These are phyloP conservation scores for Phytophthora colocasiae DNA, from an alignment of 352 stramenopile species.

Conservation along the genomic window DNA sequence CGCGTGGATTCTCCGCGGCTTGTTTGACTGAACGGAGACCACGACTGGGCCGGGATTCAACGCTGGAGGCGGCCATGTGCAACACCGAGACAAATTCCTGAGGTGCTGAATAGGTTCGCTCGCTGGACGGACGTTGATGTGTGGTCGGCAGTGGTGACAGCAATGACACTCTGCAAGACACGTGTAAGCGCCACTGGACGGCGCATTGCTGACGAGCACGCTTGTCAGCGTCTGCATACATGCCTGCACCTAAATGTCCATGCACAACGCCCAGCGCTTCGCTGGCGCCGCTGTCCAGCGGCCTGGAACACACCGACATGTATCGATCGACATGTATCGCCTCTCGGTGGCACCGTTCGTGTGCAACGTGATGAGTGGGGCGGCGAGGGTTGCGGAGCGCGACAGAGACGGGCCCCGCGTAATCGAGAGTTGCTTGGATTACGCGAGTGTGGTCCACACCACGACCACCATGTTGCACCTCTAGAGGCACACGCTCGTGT, in stretches of 20 bases:
- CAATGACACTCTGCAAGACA: background rate
- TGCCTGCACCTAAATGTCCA: background rate
- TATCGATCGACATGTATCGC: background rate
- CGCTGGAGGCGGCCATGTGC: constrained; percentile 3
- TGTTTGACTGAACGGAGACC: constrained; percentile 4
- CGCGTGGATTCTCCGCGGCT: constrained; percentile 8
- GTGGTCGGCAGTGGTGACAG: constrained; percentile 2
- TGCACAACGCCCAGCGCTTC: background rate
- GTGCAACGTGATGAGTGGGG: constrained; percentile 20
- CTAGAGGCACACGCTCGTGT: background rate
- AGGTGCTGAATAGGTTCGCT: constrained; percentile 26
- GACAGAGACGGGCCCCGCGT: constrained; percentile 1
- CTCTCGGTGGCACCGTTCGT: constrained; percentile 15
- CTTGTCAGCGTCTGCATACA: constrained; percentile 12
- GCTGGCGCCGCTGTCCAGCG: background rate
- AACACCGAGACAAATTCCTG: constrained; percentile 23
- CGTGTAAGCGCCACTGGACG: background rate
- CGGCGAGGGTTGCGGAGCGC: constrained; percentile 19
- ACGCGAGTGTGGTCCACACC: constrained; percentile 19
- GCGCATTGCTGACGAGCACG: constrained; percentile 3
- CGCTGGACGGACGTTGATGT: background rate
- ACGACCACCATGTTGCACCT: background rate
- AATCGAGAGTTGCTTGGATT: constrained; percentile 9
- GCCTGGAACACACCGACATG: no score
- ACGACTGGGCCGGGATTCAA: constrained; percentile 3